phyloP scores from a whole-genome alignment of 2,329 filamentous ascomycete species.

The Trematosphaeria pertusa region DNA sequence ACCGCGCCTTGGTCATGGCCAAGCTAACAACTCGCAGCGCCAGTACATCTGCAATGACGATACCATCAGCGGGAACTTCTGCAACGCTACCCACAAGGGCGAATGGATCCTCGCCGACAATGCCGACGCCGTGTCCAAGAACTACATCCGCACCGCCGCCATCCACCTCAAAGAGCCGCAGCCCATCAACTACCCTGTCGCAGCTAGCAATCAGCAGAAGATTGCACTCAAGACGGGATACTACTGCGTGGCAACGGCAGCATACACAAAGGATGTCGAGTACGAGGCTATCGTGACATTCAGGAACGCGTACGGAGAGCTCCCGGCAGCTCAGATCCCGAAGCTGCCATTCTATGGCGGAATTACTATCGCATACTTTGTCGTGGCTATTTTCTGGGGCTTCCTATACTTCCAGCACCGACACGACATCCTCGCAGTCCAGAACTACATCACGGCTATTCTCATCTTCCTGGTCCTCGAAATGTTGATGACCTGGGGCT shows the following conservation, averaged over 20 bases:
- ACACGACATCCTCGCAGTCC: constrained; percentile 91
- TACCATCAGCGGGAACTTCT: constrained; percentile 72
- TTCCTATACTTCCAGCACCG: constrained; percentile 96
- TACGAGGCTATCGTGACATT: constrained; percentile 89
- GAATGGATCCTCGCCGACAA: constrained; percentile 83
- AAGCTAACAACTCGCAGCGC: constrained; percentile 53
- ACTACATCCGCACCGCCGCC: constrained; percentile 77
- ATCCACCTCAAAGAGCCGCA: constrained; percentile 79
- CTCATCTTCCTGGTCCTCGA: constrained; percentile 92
- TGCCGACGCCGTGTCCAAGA: constrained; percentile 73
- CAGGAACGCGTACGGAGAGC: constrained; percentile 93
- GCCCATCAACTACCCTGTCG: constrained; percentile 81
- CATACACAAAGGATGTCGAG: constrained; percentile 67
- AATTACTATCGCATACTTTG: constrained; percentile 89
- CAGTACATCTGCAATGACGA: constrained; percentile 79
- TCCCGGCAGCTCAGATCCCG: constrained; percentile 92
- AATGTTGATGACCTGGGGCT: constrained; percentile 98
- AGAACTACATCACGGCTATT: constrained; percentile 99
- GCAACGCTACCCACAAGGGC: constrained; percentile 78
- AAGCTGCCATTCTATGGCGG: constrained; percentile 97
- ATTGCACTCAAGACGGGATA: constrained; percentile 77
- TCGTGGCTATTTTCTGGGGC: constrained; percentile 87
- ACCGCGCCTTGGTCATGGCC: not conserved
- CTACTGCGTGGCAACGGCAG: constrained; percentile 87
- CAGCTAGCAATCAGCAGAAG: constrained; percentile 44